phyloP scores from a whole-genome alignment of 208 protist genomes.

The Acanthamoeba lenticulata region DNA sequence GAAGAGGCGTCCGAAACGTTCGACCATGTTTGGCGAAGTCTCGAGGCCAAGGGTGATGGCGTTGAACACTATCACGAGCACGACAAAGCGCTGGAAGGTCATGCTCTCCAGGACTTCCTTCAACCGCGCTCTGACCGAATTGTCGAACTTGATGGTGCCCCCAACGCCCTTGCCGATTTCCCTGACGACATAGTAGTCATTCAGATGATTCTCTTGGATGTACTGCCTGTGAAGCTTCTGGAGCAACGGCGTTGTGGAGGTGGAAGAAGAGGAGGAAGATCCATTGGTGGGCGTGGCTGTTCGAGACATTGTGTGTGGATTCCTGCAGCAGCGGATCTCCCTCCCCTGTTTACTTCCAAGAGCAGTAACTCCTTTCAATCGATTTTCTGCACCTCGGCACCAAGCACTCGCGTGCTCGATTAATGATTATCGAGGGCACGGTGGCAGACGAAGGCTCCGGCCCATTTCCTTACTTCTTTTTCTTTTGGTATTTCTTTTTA shows the following conservation, averaged over 20 bases:
- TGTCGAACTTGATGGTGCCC: constrained; percentile 1
- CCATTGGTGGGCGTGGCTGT: background rate
- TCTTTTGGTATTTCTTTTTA: no score
- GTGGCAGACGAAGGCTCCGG: no score
- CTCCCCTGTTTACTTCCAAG: no score
- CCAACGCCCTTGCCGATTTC: background rate
- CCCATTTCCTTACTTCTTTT: no score
- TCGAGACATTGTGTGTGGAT: no score
- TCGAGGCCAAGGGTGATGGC: constrained; percentile 6
- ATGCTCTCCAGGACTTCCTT: background rate
- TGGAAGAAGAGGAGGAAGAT: background rate
- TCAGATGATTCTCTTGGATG: background rate
- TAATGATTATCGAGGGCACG: no score
- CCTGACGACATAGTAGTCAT: background rate
- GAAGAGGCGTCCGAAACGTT: constrained; percentile 6
- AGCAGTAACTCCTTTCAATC: no score
- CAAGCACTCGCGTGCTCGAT: no score
- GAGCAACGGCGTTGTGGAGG: background rate
- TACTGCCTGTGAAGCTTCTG: background rate
- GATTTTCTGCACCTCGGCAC: no score
- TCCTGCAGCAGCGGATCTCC: no score
- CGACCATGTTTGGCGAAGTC: background rate
- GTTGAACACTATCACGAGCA: constrained; percentile 27
- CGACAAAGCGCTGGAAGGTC: constrained; percentile 5
- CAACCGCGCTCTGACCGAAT: background rate